Evolutionary conservation across 768 basidiomycete species (phyloP).

Genomic region (Boletales sp.): DNA sequence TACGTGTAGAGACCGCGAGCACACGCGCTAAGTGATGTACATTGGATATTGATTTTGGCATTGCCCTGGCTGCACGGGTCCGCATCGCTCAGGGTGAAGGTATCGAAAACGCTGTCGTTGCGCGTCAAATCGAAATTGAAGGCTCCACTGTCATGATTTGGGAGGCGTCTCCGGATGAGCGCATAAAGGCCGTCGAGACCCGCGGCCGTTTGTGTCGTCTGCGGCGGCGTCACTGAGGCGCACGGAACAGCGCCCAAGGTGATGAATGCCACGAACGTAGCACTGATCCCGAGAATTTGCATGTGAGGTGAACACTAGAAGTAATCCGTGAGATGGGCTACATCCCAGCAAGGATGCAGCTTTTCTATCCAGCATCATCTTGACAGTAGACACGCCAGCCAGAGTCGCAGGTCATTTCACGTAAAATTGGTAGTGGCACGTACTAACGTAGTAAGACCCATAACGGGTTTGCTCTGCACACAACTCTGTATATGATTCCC

Average conservation of each 20-base stretch:
- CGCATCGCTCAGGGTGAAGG: constrained; percentile 32
- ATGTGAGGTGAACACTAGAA: too few species aligned
- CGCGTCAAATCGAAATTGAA: constrained; percentile 31
- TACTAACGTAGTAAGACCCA: too few species aligned
- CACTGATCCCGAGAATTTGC: too few species aligned
- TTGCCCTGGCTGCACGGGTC: constrained; percentile 4
- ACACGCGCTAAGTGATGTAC: constrained; percentile 36
- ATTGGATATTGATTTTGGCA: constrained; percentile 27
- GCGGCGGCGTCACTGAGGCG: neutral
- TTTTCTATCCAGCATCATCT: too few species aligned
- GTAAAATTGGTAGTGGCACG: too few species aligned
- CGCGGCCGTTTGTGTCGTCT: too few species aligned
- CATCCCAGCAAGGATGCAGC: too few species aligned
- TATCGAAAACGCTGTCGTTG: constrained; percentile 20
- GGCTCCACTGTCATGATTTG: constrained; percentile 26
- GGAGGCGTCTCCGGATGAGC: constrained; percentile 34
- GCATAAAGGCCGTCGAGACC: constrained; percentile 30
- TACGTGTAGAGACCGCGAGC: constrained; percentile 38
- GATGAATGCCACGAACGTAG: neutral
- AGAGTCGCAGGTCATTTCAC: too few species aligned
- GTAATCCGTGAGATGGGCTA: too few species aligned
- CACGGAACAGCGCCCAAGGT: neutral
- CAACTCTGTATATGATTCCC: too few species aligned
- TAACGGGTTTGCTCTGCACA: too few species aligned
- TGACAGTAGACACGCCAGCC: too few species aligned